Evolutionary conservation across 2,329 filamentous ascomycete species (phyloP).

Genomic region (Botryotinia narcissicola): DNA sequence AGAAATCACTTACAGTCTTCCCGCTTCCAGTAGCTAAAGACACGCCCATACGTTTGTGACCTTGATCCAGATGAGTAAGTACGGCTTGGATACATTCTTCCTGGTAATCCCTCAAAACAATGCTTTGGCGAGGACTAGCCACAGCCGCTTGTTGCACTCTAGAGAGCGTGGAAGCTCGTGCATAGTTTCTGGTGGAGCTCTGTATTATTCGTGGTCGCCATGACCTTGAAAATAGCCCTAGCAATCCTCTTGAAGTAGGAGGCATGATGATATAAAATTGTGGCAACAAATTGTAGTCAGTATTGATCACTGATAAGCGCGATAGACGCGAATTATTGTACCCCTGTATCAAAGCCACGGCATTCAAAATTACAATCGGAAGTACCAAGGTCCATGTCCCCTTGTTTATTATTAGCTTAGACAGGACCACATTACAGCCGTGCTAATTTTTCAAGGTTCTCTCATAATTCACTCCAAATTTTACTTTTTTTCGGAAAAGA

Average conservation of each 20-base stretch:
- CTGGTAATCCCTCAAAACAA: slow-evolving; percentile 79
- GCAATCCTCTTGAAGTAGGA: slow-evolving; percentile 34
- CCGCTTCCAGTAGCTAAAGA: slow-evolving; percentile 86
- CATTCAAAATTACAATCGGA: not conserved
- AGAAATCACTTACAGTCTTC: slow-evolving; percentile 65
- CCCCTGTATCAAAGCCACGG: not conserved
- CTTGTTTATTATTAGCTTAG: not conserved
- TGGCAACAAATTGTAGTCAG: not conserved
- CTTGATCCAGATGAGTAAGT: slow-evolving; percentile 62
- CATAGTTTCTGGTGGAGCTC: slow-evolving; percentile 18
- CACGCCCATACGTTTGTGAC: slow-evolving; percentile 76
- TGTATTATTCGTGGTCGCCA: not conserved
- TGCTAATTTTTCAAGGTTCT: not conserved
- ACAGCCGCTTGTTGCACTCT: slow-evolving; percentile 5
- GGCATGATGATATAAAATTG: slow-evolving; percentile 30
- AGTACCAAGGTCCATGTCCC: not conserved
- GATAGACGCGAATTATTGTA: not conserved
- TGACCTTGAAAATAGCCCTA: slow-evolving; percentile 12
- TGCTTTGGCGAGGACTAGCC: slow-evolving; percentile 24
- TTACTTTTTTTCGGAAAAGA: not conserved
- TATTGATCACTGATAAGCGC: not conserved
- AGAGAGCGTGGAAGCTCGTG: slow-evolving; percentile 21
- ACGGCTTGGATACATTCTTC: slow-evolving; percentile 88
- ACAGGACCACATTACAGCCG: not conserved
- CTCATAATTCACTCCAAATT: not conserved